These are phyloP conservation scores for Ceriops decandra DNA, from an alignment of 345 rosid species.

Conservation along the genomic window DNA sequence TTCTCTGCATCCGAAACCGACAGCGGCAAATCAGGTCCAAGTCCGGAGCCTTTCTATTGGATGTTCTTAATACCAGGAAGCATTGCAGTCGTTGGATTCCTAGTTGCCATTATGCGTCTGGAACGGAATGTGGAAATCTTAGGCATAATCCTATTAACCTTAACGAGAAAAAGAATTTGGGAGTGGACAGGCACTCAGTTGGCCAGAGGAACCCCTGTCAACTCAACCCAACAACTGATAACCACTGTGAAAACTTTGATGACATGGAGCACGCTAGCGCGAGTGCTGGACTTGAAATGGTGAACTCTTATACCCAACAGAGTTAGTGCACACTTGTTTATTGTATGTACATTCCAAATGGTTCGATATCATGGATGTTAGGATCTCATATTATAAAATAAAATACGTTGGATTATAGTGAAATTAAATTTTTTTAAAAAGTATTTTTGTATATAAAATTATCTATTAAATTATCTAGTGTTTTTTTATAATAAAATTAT, in stretches of 20 bases:
- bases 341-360: no score
- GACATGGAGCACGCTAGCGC: neutral
- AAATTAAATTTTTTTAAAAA: no score
- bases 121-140: neutral
- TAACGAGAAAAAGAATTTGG: conserved; percentile 1
- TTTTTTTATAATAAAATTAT: no score
- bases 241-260: neutral
- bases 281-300: neutral
- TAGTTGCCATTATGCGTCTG: conserved; percentile 1
- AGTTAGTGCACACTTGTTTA: neutral
- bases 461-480: no score
- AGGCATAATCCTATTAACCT: neutral
- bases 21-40: conserved; percentile 15
- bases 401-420: no score
- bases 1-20: neutral
- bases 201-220: neutral
- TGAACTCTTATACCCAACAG: neutral
- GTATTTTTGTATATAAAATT: no score
- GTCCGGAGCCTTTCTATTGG: conserved; percentile 16
- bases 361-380: no score
- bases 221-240: neutral
- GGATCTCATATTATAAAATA: no score
- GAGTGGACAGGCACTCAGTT: neutral
- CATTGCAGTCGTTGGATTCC: conserved; percentile 11
- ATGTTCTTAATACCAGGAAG: conserved; percentile 23